A percentile compares a stretch with the other conserved stretches of the same genome.
phyloP scores from a whole-genome alignment of 306 rosid species.

The Rubus parviflorus region DNA sequence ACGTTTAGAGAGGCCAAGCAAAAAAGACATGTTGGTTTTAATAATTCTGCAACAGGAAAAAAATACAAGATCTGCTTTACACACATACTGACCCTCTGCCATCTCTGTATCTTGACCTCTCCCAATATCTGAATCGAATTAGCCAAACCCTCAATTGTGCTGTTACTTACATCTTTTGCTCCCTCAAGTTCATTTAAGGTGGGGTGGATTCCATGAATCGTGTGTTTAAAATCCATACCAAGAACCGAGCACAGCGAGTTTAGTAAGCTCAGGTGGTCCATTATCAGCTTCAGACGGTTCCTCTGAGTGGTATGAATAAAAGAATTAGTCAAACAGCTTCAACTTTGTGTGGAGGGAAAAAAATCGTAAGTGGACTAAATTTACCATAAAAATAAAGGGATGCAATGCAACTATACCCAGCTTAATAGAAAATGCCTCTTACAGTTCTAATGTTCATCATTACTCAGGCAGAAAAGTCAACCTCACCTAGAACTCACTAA shows the following conservation, averaged over 20 bases:
- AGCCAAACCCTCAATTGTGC: conserved; percentile 44
- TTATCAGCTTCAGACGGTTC: conserved; percentile 47
- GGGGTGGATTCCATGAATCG: conserved; percentile 39
- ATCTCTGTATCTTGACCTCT: conserved; percentile 61
- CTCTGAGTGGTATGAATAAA: conserved; percentile 35
- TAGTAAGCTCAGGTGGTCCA: conserved; percentile 38
- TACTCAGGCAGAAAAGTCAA: not conserved
- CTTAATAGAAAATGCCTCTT: not conserved
- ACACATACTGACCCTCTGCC: conserved; percentile 45
- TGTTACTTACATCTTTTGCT: conserved; percentile 42
- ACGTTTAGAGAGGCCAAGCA: conserved; percentile 14
- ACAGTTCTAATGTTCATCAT: not conserved
- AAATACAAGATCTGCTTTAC: conserved; percentile 11
- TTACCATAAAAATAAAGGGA: not conserved
- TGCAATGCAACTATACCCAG: conserved; percentile 3
- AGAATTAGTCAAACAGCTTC: not conserved
- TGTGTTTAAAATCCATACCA: conserved; percentile 44
- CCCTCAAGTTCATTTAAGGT: conserved; percentile 31
- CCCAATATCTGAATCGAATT: conserved; percentile 45
- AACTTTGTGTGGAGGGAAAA: not conserved
- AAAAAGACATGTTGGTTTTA: not conserved
- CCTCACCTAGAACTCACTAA: not conserved
- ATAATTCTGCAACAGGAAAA: conserved; percentile 1
- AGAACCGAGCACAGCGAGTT: conserved; percentile 45
- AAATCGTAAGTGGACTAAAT: not conserved